phyloP scores from a whole-genome alignment of 352 stramenopile genomes.

The Phytopythium montanum region DNA sequence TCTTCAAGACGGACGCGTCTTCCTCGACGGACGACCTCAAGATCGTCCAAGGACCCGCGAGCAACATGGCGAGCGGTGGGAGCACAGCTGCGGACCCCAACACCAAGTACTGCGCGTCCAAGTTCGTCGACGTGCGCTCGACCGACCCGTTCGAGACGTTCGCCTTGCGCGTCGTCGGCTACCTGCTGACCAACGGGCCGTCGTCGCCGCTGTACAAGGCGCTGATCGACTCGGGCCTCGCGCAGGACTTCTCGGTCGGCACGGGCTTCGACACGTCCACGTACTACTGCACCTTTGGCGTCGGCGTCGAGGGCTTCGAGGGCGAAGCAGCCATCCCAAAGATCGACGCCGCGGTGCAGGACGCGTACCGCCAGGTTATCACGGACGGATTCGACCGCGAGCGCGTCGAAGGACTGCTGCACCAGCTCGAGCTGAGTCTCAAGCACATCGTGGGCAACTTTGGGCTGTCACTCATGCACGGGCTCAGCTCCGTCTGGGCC shows the following conservation, averaged over 20 bases:
- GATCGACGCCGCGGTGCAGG: constrained; percentile 58
- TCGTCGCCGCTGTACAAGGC: constrained; percentile 82
- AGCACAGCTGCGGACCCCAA: constrained; percentile 48
- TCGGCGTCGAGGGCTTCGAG: constrained; percentile 72
- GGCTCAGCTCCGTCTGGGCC: constrained; percentile 62
- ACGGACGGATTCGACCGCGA: constrained; percentile 70
- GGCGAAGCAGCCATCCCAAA: constrained; percentile 41
- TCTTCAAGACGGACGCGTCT: constrained; percentile 20
- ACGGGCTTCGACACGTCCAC: constrained; percentile 81
- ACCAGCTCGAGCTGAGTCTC: constrained; percentile 80
- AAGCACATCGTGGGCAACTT: constrained; percentile 86
- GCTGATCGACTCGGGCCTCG: constrained; percentile 71
- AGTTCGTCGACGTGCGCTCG: constrained; percentile 62
- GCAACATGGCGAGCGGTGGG: constrained; percentile 41
- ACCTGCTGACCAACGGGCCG: constrained; percentile 74
- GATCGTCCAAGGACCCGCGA: constrained; percentile 48
- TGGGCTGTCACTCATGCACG: constrained; percentile 75
- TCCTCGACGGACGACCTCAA: constrained; percentile 19
- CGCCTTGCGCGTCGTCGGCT: constrained; percentile 72
- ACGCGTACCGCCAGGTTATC: constrained; percentile 50
- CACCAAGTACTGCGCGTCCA: constrained; percentile 75
- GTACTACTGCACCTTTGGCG: constrained; percentile 72
- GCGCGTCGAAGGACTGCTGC: constrained; percentile 64
- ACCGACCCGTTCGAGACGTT: constrained; percentile 78
- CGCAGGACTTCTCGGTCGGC: constrained; percentile 72